phyloP scores from a whole-genome alignment of 2,329 filamentous ascomycete species.

The Epichloe aotearoae region DNA sequence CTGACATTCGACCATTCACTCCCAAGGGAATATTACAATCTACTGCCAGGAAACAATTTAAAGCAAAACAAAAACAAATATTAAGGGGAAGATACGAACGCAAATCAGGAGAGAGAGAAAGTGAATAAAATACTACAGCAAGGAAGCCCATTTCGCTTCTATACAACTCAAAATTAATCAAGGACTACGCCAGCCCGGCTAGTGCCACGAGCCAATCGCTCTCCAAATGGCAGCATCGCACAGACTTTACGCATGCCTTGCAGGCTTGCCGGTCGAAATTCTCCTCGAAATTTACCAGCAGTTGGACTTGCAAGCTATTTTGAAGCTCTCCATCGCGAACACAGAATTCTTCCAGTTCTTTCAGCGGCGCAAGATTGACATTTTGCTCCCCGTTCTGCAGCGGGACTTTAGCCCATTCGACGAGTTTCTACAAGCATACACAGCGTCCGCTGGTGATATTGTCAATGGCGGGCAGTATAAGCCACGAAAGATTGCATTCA shows the following conservation, averaged over 20 bases:
- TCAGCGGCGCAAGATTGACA: slow-evolving; percentile 23
- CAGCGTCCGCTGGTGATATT: slow-evolving; percentile 26
- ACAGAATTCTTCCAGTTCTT: slow-evolving; percentile 28
- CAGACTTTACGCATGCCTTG: slow-evolving; percentile 11
- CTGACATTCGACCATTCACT: background rate
- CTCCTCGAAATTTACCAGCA: slow-evolving; percentile 33
- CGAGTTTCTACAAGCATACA: slow-evolving; percentile 33
- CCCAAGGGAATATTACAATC: background rate
- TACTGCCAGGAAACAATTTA: background rate
- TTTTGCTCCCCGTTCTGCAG: slow-evolving; percentile 29
- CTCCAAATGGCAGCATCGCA: slow-evolving; percentile 10
- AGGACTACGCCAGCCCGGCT: background rate
- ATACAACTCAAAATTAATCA: background rate
- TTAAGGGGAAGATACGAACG: background rate
- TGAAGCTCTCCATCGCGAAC: slow-evolving; percentile 24
- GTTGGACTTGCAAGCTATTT: slow-evolving; percentile 28
- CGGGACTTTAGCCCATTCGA: slow-evolving; percentile 31
- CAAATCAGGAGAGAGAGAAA: background rate
- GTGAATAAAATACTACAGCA: background rate
- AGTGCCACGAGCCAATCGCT: background rate
- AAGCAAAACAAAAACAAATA: background rate
- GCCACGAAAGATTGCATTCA: slow-evolving; percentile 26
- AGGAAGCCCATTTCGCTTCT: background rate
- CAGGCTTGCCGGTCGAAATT: slow-evolving; percentile 31
- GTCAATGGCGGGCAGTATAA: slow-evolving; percentile 21